Evolutionary conservation across 2,329 filamentous ascomycete genomes (phyloP).

Genomic region (Penicillium verrucosum): DNA sequence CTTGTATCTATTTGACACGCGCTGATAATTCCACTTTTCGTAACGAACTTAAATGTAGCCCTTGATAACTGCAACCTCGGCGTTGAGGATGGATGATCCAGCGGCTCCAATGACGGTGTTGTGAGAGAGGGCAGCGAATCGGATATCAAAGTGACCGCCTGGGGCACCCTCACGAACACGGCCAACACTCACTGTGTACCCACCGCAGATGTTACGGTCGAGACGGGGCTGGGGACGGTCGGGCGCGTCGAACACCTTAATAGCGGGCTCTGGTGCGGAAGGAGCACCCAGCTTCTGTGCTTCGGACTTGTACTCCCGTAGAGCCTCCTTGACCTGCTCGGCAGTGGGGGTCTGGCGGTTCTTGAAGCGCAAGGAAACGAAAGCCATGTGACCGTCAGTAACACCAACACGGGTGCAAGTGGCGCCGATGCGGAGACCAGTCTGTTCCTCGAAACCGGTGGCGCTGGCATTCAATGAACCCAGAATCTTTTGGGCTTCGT

Average conservation of each 20-base stretch:
- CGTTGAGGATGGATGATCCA: slow-evolving; percentile 93
- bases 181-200: slow-evolving; percentile 89
- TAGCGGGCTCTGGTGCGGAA: slow-evolving; percentile 76
- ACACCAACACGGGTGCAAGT: slow-evolving; percentile 94
- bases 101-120: slow-evolving; percentile 91
- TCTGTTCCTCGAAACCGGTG: slow-evolving; percentile 74
- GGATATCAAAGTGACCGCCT: slow-evolving; percentile 86
- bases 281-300: slow-evolving; percentile 80
- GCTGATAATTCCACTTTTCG: slow-evolving; percentile 20
- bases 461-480: slow-evolving; percentile 68
- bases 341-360: slow-evolving; percentile 69
- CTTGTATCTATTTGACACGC: slow-evolving; percentile 15
- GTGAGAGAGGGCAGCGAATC: slow-evolving; percentile 91
- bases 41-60: slow-evolving; percentile 62
- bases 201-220: slow-evolving; percentile 78
- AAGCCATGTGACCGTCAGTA: slow-evolving; percentile 92
- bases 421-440: slow-evolving; percentile 71
- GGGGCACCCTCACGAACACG: slow-evolving; percentile 75
- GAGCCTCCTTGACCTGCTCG: slow-evolving; percentile 72
- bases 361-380: slow-evolving; percentile 80
- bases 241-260: slow-evolving; percentile 83
- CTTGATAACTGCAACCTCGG: slow-evolving; percentile 86
- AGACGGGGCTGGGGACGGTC: slow-evolving; percentile 89
- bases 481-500: slow-evolving; percentile 91
- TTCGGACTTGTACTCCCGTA: slow-evolving; percentile 78